Base-by-base conservation (phyloP, 345 rosid genomes). In the Melaleuca quinquenervia region DNA sequence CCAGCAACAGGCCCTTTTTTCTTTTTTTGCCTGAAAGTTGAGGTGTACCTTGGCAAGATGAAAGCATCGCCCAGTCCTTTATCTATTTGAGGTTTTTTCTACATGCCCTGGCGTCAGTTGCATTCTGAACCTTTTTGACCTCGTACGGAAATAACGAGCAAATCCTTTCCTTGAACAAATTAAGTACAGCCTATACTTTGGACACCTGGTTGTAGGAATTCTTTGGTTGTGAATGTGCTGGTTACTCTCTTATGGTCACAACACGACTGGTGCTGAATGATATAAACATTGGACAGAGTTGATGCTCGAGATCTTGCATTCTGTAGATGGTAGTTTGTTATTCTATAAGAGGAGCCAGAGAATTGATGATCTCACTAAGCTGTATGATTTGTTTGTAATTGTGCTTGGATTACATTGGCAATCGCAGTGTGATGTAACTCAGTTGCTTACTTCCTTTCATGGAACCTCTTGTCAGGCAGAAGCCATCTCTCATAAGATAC, bases 381-480 rank as follows among this genome's bases (percentile, higher is more conserved):
- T 83, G 60, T 6, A 83, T 5, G 14, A 32, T 29, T 54, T 52
- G 29, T 54, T 54, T 83, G 55, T 58, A 49, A 11, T 16, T 32
- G 48, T 29, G 62, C 50, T 55, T 53, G 14, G 7, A 53, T 70
- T 32, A 18, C 44, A 70, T 70, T 70, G 78, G 48, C 12, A 1
- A 21, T 16, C 7, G 32, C 21, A 41, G 51, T 74, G 75, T 83
- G 84, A 49, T 20, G 44, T 83, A 82, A 84, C 56, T 78, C 45
- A 48, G 86, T 62, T 83, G 50, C 92, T 90, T 87, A 87, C 76
- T 62, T 85, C 87, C 86, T 86, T 88, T 74, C 88, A 18, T 26
- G 83, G 89, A 85, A 88, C 56, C 83, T 90, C 88, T 90, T 91
- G 87, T 90, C 98, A 96, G 98, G 96, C 96, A 89, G 95, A 92